Conservation (phyloP, 495 filamentous ascomycete species). For the Talaromyces nanjingensis region DNA sequence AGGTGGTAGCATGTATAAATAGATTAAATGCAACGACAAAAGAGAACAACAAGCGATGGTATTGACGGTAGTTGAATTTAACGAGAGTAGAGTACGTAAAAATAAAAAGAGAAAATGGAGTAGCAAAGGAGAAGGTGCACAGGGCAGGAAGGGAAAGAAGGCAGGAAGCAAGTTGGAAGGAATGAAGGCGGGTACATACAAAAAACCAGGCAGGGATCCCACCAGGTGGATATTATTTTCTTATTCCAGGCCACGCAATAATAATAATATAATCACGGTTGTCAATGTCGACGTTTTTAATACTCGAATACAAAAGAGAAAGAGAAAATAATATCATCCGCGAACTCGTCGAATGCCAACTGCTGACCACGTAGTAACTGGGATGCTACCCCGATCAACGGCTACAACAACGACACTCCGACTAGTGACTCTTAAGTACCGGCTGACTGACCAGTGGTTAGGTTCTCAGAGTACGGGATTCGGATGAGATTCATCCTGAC, state of each 20-base stretch:
- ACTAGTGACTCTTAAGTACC: background rate
- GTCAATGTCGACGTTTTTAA: too few relatives aligned
- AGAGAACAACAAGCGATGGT: background rate
- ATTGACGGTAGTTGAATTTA: background rate
- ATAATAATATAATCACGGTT: background rate
- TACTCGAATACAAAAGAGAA: background rate
- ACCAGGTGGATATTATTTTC: background rate
- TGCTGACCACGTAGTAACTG: background rate
- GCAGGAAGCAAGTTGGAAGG: background rate
- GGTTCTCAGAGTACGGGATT: background rate
- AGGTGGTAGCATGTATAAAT: background rate
- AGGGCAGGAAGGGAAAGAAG: background rate
- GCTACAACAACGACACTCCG: background rate
- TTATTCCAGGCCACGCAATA: background rate
- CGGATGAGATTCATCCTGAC: background rate
- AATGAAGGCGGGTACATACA: background rate
- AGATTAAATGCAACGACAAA: background rate
- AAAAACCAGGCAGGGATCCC: background rate
- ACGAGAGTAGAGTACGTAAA: background rate
- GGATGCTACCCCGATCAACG: background rate
- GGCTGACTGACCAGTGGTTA: background rate
- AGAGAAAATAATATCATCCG: background rate
- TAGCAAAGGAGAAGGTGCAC: background rate
- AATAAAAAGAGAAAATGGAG: background rate
- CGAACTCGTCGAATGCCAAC: background rate